Base-by-base conservation (phyloP, 768 basidiomycete genomes). In the Hirschioporus abietinus region DNA sequence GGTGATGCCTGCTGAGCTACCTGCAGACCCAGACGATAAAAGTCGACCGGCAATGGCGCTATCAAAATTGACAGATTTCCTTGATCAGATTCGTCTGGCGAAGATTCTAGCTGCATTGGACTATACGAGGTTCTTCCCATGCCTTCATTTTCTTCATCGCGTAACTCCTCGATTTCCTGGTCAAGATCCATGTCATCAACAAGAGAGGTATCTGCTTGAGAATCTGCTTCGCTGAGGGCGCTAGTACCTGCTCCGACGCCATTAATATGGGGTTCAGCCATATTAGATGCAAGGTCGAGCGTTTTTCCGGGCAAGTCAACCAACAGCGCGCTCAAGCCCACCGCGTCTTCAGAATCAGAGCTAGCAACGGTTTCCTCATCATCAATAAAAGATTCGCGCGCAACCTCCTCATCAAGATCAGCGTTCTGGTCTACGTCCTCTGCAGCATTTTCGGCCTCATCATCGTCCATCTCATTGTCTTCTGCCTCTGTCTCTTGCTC, bases 371-470 rank as follows among this genome's bases (percentile, higher is more conserved):
- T 60, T 15, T 52, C 42, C n/a, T 65, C 52, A 58, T 65, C 52
- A 30, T 64, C 66, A 9, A 63, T 9, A 24, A 60, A 27, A 25
- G 30, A 7, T 23, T 65, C 64, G 34, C 52, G 30, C 20, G 12
- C 12, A 20, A 5, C 20, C 5, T 52, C 15, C 20, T 52, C 42
- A 30, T 8, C 30, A 8, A 30, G 9, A 61, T 84, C 79, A 20
- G 76, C 76, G 30, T 67, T 66, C 17, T 80, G 79, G 26, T 72
- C 73, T 1, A 74, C 77, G n/a, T 70, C 75, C 24, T 76, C 79
- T 26, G 78, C 82, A 0, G 76, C 79, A 36, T 78, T 79, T 63
- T 75, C 70, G 36, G 79, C 78, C 15, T 78, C 80, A 64, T 84
- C 83, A 18, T 77, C 73, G 65, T 74, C 67, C 61, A 67, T 58